Evolutionary conservation across 139 green algal species (phyloP), one percentile per base, ranked within the genome.

Genomic region (Picochlorum sp.): DNA sequence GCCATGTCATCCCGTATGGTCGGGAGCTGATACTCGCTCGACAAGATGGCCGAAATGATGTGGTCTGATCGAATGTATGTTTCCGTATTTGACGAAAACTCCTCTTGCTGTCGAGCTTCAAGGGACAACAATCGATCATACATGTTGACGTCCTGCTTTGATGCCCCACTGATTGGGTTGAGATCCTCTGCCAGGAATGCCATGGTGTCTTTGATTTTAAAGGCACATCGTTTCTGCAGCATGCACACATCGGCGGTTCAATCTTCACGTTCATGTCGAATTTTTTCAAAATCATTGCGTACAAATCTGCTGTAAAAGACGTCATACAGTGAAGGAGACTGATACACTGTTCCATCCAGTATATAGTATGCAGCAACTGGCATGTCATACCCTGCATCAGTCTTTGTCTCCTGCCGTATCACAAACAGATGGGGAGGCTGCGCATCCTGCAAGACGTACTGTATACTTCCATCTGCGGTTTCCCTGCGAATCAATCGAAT

Each of bases 341-440:
- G 88, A 65, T 89, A 95, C 9, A 89, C 71, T 46, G 62, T 71
- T 37, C 84, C 85, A 49, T 91, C 81, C 7, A 95, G 72, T 9
- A 95, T 73, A 41, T 95, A 93, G 77, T 91, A 95, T 32, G 72
- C 79, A 7, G 74, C 75, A 3, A 75, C 62, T 6, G 65, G 26
- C 9, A 46, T 60, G 13, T 58, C 2, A 26, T n/a, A 11, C 18
- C 20, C 65, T 52, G 6, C 34, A 44, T 18, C 10, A 41, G 34
- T 51, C 26, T 85, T 77, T 21, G 71, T 61, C 61, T 90, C 82
- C 74, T 90, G 88, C 41, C 79, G 57, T n/a, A 96, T 77, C 10
- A 96, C 81, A 69, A 87, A 96, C 9, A 96, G 72, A 73, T 93
- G 78, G 1, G 89, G 89, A 67, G 83, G 73, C 57, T 89, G 76